Percentiles rank a stretch among this genome's conserved stretches.
These are phyloP conservation scores for Rutstroemia sp. DNA, from an alignment of 2,329 filamentous ascomycete species.

Conservation along the genomic window DNA sequence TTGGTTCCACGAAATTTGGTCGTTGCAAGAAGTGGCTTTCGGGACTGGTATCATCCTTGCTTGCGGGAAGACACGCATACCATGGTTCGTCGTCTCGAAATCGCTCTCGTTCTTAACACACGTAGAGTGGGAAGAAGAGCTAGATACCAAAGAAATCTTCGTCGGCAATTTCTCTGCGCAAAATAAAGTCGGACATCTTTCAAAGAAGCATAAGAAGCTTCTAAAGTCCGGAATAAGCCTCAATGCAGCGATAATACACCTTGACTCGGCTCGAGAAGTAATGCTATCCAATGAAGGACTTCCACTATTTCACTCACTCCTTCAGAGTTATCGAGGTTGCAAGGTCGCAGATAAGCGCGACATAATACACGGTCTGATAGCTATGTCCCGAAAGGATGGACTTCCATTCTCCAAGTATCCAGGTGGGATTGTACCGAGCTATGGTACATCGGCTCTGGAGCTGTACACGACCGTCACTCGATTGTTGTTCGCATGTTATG, in stretches of 20 bases:
- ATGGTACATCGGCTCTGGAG: background rate
- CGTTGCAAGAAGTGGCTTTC: background rate
- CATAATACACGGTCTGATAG: background rate
- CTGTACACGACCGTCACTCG: background rate
- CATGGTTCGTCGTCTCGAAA: background rate
- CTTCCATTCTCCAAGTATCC: background rate
- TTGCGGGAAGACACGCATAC: background rate
- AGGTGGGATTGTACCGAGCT: background rate
- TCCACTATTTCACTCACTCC: slow-evolving; percentile 1
- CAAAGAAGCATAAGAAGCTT: background rate
- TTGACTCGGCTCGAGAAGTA: background rate
- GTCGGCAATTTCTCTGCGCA: background rate
- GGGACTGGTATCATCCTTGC: background rate
- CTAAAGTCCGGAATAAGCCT: background rate
- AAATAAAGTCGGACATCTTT: background rate
- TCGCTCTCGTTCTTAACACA: background rate
- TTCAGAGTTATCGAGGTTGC: background rate
- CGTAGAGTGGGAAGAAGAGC: background rate
- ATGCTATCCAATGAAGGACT: background rate
- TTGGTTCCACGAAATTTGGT: slow-evolving; percentile 2
- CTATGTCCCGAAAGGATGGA: background rate
- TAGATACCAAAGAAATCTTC: background rate
- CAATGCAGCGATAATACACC: slow-evolving; percentile 1
- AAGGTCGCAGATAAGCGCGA: slow-evolving; percentile 3
- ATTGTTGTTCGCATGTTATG: background rate